Base-by-base conservation (phyloP, 768 basidiomycete species). In the Pilatotrama ljubarskyi region DNA sequence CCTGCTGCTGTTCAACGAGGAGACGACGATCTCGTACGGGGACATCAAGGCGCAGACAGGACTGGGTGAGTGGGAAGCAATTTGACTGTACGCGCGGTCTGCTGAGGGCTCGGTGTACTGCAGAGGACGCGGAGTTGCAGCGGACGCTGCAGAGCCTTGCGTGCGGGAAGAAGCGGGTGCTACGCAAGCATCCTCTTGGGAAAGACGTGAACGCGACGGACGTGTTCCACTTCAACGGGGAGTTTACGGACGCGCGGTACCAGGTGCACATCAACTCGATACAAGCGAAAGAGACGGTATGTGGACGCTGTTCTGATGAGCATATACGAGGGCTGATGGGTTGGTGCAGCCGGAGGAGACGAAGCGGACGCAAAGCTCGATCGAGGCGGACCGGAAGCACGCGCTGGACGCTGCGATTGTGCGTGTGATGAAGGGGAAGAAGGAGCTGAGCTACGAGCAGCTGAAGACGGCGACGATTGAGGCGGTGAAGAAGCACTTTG, bases 241-340 rank as follows among this genome's bases (percentile, higher is more conserved):
- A 84, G 9, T 98, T 98, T 73, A 84, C 85, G 26, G 90, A 96
- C 66, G 80, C 88, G 7, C 80, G 84, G 41, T 74, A 85, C 37
- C 91, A 88, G 66, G 83, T 99, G 40, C 92, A 92, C 73, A 95
- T 98, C 76, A 96, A 95, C 69, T 91, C 95, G 20, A 96, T 99
- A 49, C 97, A 98, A 72, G 90, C 88, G 15, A 95, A 95, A 70
- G 90, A 95, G 65, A 87, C 93, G 61, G 93, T 95, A 69, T 60
- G 89, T 75, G 11, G n/a, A 7, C n/a, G 32, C 29, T 5, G 18
- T 36, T 42, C 14, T 36, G 24, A 14, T 47, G 20, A 8, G 3
- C 20, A 38, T n/a, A 13, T 7, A 14, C n/a, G n/a, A n/a, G n/a
- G 14, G 5, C 25, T n/a, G 26, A 13, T 50, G n/a, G n/a, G 9